Evolutionary conservation across 495 filamentous ascomycete species (phyloP).

Genomic region (Wilcoxina mikolae): DNA sequence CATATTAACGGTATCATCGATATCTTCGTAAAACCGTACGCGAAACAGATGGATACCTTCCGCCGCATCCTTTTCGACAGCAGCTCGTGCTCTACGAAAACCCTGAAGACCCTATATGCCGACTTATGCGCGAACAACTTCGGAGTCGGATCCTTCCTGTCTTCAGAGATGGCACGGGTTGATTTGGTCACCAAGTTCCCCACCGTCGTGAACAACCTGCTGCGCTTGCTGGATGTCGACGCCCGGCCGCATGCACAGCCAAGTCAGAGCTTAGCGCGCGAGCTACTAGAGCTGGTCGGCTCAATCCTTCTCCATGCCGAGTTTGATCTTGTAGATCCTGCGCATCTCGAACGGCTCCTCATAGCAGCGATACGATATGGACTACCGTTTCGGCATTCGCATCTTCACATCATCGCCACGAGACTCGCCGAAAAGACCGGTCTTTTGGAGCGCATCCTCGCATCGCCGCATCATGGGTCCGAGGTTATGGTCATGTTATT

Average conservation of each 20-base stretch:
- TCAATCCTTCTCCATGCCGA: neutral
- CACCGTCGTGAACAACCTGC: neutral
- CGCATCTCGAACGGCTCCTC: neutral
- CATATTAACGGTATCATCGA: too few relatives aligned
- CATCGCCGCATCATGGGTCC: neutral
- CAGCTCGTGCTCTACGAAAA: too few relatives aligned
- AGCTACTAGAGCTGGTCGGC: neutral
- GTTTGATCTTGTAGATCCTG: neutral
- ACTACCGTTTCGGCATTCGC: neutral
- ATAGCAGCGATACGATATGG: neutral
- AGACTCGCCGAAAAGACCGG: neutral
- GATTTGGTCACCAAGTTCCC: neutral
- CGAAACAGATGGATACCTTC: too few relatives aligned
- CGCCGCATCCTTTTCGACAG: too few relatives aligned
- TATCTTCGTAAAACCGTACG: too few relatives aligned
- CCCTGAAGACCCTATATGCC: too few relatives aligned
- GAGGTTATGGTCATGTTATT: neutral
- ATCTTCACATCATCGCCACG: neutral
- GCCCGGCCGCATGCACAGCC: neutral
- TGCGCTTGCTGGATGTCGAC: neutral
- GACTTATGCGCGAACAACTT: too few relatives aligned
- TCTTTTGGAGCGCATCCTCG: neutral
- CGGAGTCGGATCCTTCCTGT: neutral
- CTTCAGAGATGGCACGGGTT: neutral
- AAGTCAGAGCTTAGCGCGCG: neutral